phyloP scores from a whole-genome alignment of 2,329 filamentous ascomycete species.

The Aspergillus glaucus region DNA sequence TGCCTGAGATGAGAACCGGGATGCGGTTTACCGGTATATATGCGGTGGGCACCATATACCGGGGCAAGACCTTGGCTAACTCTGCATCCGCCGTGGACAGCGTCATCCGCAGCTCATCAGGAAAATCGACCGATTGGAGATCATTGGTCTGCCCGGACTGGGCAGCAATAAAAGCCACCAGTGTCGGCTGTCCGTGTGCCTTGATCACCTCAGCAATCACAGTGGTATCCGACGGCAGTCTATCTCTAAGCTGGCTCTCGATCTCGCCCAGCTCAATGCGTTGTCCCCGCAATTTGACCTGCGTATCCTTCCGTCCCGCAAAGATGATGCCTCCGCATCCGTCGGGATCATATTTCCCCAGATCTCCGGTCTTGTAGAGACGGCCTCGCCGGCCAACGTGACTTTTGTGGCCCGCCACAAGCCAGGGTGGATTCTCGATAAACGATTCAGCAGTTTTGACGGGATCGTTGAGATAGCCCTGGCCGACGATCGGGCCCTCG shows the following conservation, averaged over 20 bases:
- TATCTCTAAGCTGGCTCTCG: conserved; percentile 28
- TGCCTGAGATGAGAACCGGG: too few relatives aligned
- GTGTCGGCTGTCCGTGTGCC: conserved; percentile 14
- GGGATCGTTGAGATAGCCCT: conserved; percentile 40
- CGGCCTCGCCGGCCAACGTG: conserved; percentile 7
- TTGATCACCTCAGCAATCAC: conserved; percentile 47
- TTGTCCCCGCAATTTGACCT: conserved; percentile 39
- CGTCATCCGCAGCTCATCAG: too few relatives aligned
- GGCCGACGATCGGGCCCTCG: conserved; percentile 43
- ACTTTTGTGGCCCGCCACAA: conserved; percentile 17
- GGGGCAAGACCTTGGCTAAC: too few relatives aligned
- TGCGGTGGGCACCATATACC: too few relatives aligned
- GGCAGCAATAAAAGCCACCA: conserved; percentile 5
- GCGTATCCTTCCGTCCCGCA: conserved; percentile 34
- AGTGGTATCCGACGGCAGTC: conserved; percentile 25
- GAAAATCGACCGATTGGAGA: too few relatives aligned
- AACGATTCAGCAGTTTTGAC: conserved; percentile 32
- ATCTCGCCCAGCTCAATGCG: conserved; percentile 40
- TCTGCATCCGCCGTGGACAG: too few relatives aligned
- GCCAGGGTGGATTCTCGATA: conserved; percentile 34
- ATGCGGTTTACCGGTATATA: too few relatives aligned
- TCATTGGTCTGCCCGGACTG: too few relatives aligned
- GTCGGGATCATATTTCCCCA: conserved; percentile 32
- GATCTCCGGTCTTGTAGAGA: conserved; percentile 37
- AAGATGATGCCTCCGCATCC: conserved; percentile 28